Evolutionary conservation across 2,329 filamentous ascomycete species (phyloP).

Genomic region (Zymoseptoria pseudotritici): DNA sequence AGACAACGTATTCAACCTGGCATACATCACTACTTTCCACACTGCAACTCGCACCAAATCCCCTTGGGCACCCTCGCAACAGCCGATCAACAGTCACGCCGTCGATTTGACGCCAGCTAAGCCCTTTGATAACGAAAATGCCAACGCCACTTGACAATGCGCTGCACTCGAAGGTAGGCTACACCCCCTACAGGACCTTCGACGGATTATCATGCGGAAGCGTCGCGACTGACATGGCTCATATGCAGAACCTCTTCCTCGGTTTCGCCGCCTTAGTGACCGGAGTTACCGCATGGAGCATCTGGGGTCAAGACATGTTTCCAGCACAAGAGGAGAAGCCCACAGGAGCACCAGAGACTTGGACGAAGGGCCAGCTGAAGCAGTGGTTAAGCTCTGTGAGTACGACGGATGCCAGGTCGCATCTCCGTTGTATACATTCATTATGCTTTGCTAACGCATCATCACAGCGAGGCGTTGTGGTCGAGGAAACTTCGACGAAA

Average conservation of each 20-base stretch:
- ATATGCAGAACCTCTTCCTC: slow-evolving; percentile 34
- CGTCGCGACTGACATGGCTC: background rate
- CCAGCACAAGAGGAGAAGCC: slow-evolving; percentile 62
- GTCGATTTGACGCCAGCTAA: background rate
- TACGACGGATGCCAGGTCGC: slow-evolving; percentile 27
- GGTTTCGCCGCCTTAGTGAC: slow-evolving; percentile 77
- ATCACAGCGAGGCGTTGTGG: background rate
- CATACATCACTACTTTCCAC: background rate
- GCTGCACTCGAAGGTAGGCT: slow-evolving; percentile 36
- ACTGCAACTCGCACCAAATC: too few relatives aligned
- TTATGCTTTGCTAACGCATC: background rate
- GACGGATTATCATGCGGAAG: too few relatives aligned
- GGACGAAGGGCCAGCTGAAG: slow-evolving; percentile 73
- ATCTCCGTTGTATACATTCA: background rate
- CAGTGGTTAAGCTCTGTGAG: slow-evolving; percentile 72
- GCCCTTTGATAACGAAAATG: slow-evolving; percentile 29
- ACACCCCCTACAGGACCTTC: too few relatives aligned
- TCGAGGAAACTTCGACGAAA: background rate
- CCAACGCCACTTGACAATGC: slow-evolving; percentile 45
- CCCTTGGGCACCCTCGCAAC: too few relatives aligned
- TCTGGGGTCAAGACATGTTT: slow-evolving; percentile 82
- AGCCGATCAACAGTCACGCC: background rate
- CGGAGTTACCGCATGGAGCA: slow-evolving; percentile 72
- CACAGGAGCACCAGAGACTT: slow-evolving; percentile 63
- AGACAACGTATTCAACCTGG: background rate